phyloP scores from a whole-genome alignment of 1,284 basidiomycete species.

The Cutaneotrichosporon sp. region DNA sequence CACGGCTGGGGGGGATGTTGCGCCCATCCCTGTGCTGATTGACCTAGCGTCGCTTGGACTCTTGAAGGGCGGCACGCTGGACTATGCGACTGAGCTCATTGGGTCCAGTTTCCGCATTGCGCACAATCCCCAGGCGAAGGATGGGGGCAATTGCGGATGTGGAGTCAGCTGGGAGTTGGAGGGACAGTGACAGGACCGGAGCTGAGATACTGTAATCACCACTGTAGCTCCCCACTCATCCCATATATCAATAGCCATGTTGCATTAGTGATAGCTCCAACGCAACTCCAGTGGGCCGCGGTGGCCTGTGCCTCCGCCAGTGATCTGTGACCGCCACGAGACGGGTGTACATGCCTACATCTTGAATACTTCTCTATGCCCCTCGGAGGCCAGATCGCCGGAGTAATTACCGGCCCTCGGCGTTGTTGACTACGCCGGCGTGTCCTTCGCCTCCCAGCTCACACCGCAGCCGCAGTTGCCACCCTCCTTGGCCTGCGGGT shows the following conservation, averaged over 20 bases:
- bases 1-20: too few relatives aligned
- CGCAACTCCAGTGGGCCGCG: too few relatives aligned
- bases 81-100: slow-evolving; percentile 58
- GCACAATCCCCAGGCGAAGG: slow-evolving; percentile 54
- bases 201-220: too few relatives aligned
- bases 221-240: too few relatives aligned
- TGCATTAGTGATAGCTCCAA: too few relatives aligned
- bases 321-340: too few relatives aligned
- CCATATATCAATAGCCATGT: too few relatives aligned
- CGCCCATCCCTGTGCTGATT: slow-evolving; percentile 45
- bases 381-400: too few relatives aligned
- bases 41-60: slow-evolving; percentile 45
- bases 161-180: slow-evolving; percentile 51
- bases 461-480: slow-evolving; percentile 57
- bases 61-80: slow-evolving; percentile 52
- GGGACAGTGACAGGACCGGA: too few relatives aligned
- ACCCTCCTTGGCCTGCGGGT: slow-evolving; percentile 54
- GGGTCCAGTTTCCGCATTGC: slow-evolving; percentile 54
- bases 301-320: too few relatives aligned
- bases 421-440: slow-evolving; percentile 54
- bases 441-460: slow-evolving; percentile 49
- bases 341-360: too few relatives aligned
- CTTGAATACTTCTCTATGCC: too few relatives aligned
- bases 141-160: slow-evolving; percentile 56
- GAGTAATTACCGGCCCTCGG: slow-evolving; percentile 48